A percentile compares a stretch with the other conserved stretches of the same genome.
These are phyloP conservation scores for Suhomyces kunorum DNA, from an alignment of 1,139 yeast species.

Conservation along the genomic window DNA sequence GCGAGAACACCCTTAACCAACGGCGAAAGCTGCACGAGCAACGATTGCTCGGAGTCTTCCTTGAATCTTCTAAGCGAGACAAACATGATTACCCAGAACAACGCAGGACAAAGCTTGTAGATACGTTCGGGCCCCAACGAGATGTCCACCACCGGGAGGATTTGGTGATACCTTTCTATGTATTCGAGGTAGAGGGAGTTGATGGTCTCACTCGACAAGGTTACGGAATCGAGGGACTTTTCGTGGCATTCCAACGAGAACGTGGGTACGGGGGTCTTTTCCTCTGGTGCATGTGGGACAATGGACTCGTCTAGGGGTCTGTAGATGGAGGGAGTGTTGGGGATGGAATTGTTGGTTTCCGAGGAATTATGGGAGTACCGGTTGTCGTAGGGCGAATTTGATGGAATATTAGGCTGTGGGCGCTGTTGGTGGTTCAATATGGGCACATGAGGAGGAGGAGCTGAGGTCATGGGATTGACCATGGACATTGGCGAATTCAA, in stretches of 20 bases:
- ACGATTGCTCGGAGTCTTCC: conserved; percentile 37
- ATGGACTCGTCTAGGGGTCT: conserved; percentile 16
- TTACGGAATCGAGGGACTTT: conserved; percentile 67
- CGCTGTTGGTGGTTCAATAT: neutral
- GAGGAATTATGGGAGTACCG: conserved; percentile 20
- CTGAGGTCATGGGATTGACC: neutral
- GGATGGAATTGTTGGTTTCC: conserved; percentile 28
- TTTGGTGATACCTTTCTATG: conserved; percentile 73
- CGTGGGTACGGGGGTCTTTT: conserved; percentile 31
- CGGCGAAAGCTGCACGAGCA: conserved; percentile 61
- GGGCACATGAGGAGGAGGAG: neutral
- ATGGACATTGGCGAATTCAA: conserved; percentile 1
- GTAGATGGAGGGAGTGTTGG: conserved; percentile 37
- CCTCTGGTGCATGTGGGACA: neutral
- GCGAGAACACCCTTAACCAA: conserved; percentile 75
- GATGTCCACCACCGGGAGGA: conserved; percentile 85
- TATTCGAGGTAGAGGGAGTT: conserved; percentile 68
- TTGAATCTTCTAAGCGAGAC: conserved; percentile 68
- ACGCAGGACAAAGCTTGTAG: conserved; percentile 76
- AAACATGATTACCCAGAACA: conserved; percentile 92
- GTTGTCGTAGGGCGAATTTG: conserved; percentile 12
- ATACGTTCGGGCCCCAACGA: conserved; percentile 78
- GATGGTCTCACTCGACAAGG: conserved; percentile 62
- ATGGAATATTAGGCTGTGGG: conserved; percentile 4
- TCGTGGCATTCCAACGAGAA: conserved; percentile 55